These are phyloP conservation scores for Hymenoscyphus salicellus DNA, from an alignment of 2,329 filamentous ascomycete species.

Conservation along the genomic window DNA sequence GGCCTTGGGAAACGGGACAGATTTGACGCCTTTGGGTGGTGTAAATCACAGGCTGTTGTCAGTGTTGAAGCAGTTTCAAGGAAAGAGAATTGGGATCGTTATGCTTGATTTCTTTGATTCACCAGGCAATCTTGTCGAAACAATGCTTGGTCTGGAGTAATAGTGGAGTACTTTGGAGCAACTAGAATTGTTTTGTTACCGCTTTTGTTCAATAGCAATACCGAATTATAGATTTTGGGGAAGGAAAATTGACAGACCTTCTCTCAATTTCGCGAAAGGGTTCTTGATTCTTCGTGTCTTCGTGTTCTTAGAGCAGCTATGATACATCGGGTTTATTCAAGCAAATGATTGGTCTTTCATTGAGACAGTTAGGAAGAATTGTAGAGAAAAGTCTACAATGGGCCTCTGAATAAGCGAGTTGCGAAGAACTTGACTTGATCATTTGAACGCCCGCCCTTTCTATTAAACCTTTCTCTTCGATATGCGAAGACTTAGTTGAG, in stretches of 20 bases:
- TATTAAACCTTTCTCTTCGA: no score
- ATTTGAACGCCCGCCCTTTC: neutral
- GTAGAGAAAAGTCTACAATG: neutral
- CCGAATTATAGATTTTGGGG: no score
- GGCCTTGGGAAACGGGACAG: slow-evolving; percentile 44
- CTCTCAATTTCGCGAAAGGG: no score
- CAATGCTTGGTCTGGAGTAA: slow-evolving; percentile 34
- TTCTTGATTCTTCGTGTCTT: neutral
- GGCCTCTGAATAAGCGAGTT: neutral
- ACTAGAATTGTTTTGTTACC: neutral
- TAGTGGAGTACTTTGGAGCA: neutral
- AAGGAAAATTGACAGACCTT: no score
- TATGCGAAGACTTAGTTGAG: no score
- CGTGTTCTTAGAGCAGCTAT: neutral
- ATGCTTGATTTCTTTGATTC: slow-evolving; percentile 52
- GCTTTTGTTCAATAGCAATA: neutral
- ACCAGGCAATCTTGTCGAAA: slow-evolving; percentile 41
- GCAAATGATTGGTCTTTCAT: no score
- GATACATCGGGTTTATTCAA: no score
- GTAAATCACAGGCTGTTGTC: slow-evolving; percentile 45
- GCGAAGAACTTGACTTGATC: neutral
- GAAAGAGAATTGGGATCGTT: slow-evolving; percentile 48
- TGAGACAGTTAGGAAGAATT: neutral
- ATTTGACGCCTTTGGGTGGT: slow-evolving; percentile 40
- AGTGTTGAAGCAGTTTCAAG: slow-evolving; percentile 39